Conservation (phyloP, 441 rosid genomes). For the Gossypium davidsonii region DNA sequence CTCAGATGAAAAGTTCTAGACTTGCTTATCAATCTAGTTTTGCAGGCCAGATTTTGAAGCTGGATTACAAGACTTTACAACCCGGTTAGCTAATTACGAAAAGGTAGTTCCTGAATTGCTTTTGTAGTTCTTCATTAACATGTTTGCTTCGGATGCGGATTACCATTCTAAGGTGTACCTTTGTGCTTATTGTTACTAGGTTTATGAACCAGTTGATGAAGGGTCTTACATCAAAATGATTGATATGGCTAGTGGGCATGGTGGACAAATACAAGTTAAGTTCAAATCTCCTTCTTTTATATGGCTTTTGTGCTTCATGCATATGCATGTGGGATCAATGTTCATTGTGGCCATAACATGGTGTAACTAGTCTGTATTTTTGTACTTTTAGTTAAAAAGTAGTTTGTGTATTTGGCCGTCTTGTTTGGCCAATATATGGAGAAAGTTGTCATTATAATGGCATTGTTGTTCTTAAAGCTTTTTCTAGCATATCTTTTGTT, state of each 20-base stretch:
- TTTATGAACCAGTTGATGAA: constrained; percentile 98
- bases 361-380: background rate
- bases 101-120: constrained; percentile 43
- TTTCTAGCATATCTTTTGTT: background rate
- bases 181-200: constrained; percentile 39
- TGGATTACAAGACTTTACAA: constrained; percentile 82
- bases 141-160: constrained; percentile 10
- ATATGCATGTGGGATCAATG: background rate
- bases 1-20: constrained; percentile 9
- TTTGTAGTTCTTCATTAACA: constrained; percentile 16
- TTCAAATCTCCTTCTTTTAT: background rate
- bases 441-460: background rate
- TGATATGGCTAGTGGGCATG: constrained; percentile 96
- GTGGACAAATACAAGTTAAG: constrained; percentile 93
- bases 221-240: constrained; percentile 99
- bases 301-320: background rate
- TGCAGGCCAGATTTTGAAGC: constrained; percentile 91
- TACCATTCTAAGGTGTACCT: constrained; percentile 12
- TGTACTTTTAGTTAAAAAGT: background rate
- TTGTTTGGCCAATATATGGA: background rate
- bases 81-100: constrained; percentile 77
- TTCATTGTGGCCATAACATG: background rate
- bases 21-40: constrained; percentile 28
- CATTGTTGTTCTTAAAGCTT: constrained; percentile 4
- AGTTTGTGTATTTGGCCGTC: background rate